Base-by-base conservation (phyloP, 2,329 filamentous ascomycete species). In the Cercospora citrullina region DNA sequence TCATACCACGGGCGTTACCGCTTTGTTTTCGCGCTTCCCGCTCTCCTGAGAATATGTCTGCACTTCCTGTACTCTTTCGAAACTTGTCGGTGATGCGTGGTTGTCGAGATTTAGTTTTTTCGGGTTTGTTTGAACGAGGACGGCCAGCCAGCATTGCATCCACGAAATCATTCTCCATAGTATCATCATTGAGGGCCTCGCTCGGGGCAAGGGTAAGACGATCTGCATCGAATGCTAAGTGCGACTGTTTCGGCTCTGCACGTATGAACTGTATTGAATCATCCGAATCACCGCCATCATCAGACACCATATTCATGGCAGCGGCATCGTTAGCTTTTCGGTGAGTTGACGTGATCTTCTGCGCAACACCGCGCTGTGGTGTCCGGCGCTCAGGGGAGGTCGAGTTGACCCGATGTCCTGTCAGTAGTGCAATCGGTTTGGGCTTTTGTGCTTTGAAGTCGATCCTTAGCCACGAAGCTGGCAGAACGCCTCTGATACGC, bases 391-490 rank as follows among this genome's bases (percentile, higher is more conserved):
- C 57, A 18, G 71, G 65, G n/a, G 74, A 72, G 10, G 65, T 21
- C 45, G 68, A 65, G 57, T 42, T 69, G 23, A 60, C n/a, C 62
- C 63, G 48, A 6, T 36, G 66, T 33, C 28, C 39, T 42, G 58
- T 62, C 39, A 31, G 14, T 28, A 58, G 33, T 14, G 60, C 62
- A 31, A 65, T 58, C 7, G 67, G 57, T 26, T 59, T 53, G 23
- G 31, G 67, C 62, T 66, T 30, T 39, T 74, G 73, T 16, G 73
- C 69, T 45, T 81, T 77, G n/a, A 76, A 74, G 68, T 84, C 83
- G 30, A 84, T 79, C 61, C 79, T 82, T 61, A 85, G 72, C 81
- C 82, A 84, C 1, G 83, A 84, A 31, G 83, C 83, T 28, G 83
- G 83, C 18, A 85, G 73, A 7, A 84, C 83, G 12, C 83, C 83